phyloP scores from a whole-genome alignment of 805 yeast species.

The Lipomyces spencermartinsiae region DNA sequence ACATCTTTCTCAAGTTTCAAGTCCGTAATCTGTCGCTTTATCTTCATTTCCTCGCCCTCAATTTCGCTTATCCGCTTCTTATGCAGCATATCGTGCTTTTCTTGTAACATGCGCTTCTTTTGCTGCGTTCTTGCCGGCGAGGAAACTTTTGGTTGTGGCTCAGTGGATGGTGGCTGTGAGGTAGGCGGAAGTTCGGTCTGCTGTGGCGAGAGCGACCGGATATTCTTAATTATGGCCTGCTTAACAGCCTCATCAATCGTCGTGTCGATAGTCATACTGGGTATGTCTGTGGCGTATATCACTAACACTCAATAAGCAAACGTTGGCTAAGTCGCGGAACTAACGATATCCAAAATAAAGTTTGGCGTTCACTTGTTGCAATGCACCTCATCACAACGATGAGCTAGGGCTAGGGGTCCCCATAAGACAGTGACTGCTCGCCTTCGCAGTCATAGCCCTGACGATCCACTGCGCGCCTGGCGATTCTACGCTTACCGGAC shows the following conservation, averaged over 20 bases:
- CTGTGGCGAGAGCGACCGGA: slow-evolving; percentile 3
- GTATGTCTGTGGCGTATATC: background rate
- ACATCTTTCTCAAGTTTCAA: slow-evolving; percentile 27
- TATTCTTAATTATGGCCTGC: slow-evolving; percentile 3
- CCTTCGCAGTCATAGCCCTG: background rate
- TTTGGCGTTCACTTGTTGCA: background rate
- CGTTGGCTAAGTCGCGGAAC: too few relatives aligned
- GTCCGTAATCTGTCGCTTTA: slow-evolving; percentile 24
- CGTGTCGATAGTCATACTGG: background rate
- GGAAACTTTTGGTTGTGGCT: background rate
- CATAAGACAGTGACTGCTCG: background rate
- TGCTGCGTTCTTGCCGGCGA: slow-evolving; percentile 14
- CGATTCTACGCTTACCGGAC: background rate
- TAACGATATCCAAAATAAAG: background rate
- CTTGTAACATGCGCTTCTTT: slow-evolving; percentile 23
- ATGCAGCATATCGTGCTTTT: slow-evolving; percentile 14
- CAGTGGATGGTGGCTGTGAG: background rate
- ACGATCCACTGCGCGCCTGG: background rate
- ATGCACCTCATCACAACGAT: background rate
- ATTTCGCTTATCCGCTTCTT: slow-evolving; percentile 13
- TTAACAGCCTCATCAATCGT: slow-evolving; percentile 6
- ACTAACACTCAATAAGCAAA: background rate
- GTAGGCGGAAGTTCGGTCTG: background rate
- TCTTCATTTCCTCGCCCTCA: slow-evolving; percentile 22
- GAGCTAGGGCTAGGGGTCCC: background rate